Base-by-base conservation (phyloP, 768 basidiomycete species). In the Auricularia sp. region DNA sequence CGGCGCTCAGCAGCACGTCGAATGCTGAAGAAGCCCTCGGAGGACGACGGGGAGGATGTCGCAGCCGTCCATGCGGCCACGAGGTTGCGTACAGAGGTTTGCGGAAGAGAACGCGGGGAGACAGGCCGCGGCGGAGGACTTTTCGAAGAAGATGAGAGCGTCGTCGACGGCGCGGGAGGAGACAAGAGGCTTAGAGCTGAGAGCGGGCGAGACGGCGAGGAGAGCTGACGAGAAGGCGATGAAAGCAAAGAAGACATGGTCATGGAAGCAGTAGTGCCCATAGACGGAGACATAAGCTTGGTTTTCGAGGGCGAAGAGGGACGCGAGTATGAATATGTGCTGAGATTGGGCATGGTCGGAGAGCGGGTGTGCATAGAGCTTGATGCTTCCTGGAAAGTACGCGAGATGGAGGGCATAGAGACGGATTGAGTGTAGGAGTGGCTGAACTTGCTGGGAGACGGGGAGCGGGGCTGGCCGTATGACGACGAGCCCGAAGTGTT, bases 71-170 rank as follows among this genome's bases (percentile, higher is more conserved):
- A 93, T 7, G 87, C 78, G 0, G 85, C 83, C 6, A 93, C 87
- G 44, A 91, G 84, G 67, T 91, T 91, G 36, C 88, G 82, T 29
- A 93, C 87, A 3, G 86, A 88, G 0, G 85, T 79, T 34, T 14
- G 14, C 23, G 43, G 35, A 21, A 67, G 62, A 36, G 61, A 59
- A 29, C 66, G 63, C 16, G 62, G 62, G 23, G 35, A 36, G 29
- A 59, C 34, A n/a, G 36, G 29, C 14, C 61, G 62, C 6, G 53
- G 56, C 12, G 35, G 66, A 29, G 66, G 56, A 2, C 39, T 44
- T 43, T 64, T 62, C 43, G 60, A 62, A 36, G 62, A 42, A n/a
- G 66, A 43, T 16, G 62, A 60, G 42, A 56, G 34, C 3, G 36
- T 43, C 18, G 43, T 64, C 18, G 63, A 53, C 35, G 59, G 35